Conservation (phyloP, 768 basidiomycete genomes). For the Tylopilus sp. region DNA sequence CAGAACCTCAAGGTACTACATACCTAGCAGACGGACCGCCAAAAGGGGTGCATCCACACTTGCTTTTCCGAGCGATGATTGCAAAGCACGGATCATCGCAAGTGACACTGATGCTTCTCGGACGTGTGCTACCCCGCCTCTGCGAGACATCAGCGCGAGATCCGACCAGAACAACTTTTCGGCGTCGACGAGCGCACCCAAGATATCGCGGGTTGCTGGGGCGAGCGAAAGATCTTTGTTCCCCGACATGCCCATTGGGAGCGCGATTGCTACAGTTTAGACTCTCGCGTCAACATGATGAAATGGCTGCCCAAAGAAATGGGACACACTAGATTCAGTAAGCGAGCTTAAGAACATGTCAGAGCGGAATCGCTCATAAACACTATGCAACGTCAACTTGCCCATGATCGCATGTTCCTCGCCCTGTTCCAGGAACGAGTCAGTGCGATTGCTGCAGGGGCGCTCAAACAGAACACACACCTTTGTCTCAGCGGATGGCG, state of each 20-base stretch:
- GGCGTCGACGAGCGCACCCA: constrained; percentile 59
- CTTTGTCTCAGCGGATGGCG: constrained; percentile 55
- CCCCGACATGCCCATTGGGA: constrained; percentile 74
- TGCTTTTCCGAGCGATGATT: constrained; percentile 72
- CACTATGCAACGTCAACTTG: constrained; percentile 72
- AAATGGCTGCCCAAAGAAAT: neutral
- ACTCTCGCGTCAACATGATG: constrained; percentile 4
- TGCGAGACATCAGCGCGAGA: constrained; percentile 48
- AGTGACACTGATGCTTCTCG: constrained; percentile 73
- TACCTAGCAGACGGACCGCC: constrained; percentile 64
- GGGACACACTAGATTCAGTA: constrained; percentile 78
- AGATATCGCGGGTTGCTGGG: constrained; percentile 53
- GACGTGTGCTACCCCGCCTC: constrained; percentile 67
- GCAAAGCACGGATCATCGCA: constrained; percentile 68
- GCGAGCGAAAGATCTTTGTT: constrained; percentile 37
- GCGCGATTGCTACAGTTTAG: constrained; percentile 61
- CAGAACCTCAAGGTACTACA: constrained; percentile 5
- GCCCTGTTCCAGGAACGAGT: constrained; percentile 42
- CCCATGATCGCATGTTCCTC: constrained; percentile 76
- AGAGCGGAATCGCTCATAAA: constrained; percentile 71
- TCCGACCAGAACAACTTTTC: constrained; percentile 69
- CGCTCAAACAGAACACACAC: constrained; percentile 32
- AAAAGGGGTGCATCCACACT: constrained; percentile 47
- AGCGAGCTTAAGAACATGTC: constrained; percentile 92
- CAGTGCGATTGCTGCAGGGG: neutral